Conservation (phyloP, 108 stramenopile species). For the Skeletonema menzelii region DNA sequence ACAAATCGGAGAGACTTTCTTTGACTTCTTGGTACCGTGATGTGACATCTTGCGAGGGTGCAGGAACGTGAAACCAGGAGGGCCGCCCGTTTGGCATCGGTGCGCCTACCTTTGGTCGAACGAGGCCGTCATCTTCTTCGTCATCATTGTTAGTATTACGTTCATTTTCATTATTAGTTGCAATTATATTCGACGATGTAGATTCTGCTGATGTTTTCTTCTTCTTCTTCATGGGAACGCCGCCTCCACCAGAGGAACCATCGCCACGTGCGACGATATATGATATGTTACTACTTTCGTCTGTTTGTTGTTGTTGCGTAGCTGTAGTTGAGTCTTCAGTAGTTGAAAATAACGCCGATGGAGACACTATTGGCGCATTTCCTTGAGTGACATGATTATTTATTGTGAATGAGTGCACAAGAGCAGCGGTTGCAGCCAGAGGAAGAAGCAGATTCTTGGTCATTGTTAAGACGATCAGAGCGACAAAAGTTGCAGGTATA, state of each 20-base stretch:
- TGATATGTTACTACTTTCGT: constrained; percentile 21
- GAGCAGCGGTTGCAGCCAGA: not conserved
- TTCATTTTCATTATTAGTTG: not conserved
- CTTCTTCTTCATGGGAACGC: constrained; percentile 71
- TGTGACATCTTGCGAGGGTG: constrained; percentile 54
- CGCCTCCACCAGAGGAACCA: constrained; percentile 84
- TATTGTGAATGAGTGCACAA: not conserved
- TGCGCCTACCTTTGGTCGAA: constrained; percentile 80
- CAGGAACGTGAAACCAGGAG: constrained; percentile 72
- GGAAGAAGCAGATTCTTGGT: not conserved
- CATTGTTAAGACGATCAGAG: not conserved
- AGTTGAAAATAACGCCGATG: not conserved
- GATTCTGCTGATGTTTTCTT: not conserved
- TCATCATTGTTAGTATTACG: constrained; percentile 5
- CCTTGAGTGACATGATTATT: not conserved
- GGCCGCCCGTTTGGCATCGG: constrained; percentile 84
- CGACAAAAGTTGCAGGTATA: too few species aligned
- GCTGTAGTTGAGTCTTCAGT: not conserved
- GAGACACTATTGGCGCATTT: not conserved
- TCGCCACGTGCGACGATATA: constrained; percentile 74
- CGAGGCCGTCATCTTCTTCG: constrained; percentile 18
- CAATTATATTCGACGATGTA: not conserved
- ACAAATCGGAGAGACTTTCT: constrained; percentile 71
- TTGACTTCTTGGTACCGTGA: constrained; percentile 83
- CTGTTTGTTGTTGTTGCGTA: constrained; percentile 3